phyloP scores from a whole-genome alignment of 495 filamentous ascomycete species.

The Penicillium maclennaniae region DNA sequence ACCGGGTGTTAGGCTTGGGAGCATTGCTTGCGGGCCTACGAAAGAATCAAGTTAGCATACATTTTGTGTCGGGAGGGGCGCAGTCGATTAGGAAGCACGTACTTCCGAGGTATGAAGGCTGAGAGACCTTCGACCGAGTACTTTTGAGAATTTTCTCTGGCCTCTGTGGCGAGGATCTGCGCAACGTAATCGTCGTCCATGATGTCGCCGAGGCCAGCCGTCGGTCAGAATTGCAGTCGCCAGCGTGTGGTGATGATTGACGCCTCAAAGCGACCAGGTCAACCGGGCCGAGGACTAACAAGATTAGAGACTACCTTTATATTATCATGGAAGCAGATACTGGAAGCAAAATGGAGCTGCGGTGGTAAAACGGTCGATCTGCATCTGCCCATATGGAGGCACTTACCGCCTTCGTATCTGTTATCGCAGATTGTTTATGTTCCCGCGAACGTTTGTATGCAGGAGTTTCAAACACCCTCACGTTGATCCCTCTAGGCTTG shows the following conservation, averaged over 20 bases:
- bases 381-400: slow-evolving; percentile 12
- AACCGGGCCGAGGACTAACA: not conserved
- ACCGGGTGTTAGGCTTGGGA: slow-evolving; percentile 87
- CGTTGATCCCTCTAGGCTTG: slow-evolving; percentile 9
- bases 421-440: slow-evolving; percentile 4
- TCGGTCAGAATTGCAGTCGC: slow-evolving; percentile 14
- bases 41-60: slow-evolving; percentile 7
- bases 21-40: slow-evolving; percentile 56
- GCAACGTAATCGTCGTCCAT: slow-evolving; percentile 74
- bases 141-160: slow-evolving; percentile 61
- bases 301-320: not conserved
- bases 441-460: slow-evolving; percentile 2
- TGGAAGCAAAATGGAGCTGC: not conserved
- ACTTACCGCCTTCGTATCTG: slow-evolving; percentile 16
- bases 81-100: slow-evolving; percentile 15
- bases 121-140: slow-evolving; percentile 71
- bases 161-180: slow-evolving; percentile 67
- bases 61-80: not conserved
- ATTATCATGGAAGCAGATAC: not conserved
- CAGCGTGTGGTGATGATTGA: not conserved
- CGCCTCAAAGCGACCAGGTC: not conserved
- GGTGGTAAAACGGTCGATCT: not conserved
- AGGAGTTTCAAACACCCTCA: not conserved
- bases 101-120: slow-evolving; percentile 69
- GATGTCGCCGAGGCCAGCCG: slow-evolving; percentile 25